A percentile compares a stretch with the other conserved stretches of the same genome.
These are phyloP conservation scores for Parmelia sp. DNA, from an alignment of 495 filamentous ascomycete genomes.

Conservation along the genomic window DNA sequence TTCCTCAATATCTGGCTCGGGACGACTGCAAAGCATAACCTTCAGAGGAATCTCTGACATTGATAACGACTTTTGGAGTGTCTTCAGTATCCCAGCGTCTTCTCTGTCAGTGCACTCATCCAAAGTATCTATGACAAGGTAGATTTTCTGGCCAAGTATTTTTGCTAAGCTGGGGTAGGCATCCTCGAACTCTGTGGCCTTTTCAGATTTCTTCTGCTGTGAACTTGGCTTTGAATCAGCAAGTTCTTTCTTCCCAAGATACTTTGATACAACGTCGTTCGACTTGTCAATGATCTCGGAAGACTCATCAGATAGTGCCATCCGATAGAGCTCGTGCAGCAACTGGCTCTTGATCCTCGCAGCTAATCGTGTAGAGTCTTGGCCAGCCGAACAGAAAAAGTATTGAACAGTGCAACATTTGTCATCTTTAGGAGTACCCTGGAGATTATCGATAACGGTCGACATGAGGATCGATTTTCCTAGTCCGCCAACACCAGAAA, in stretches of 20 bases:
- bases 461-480: conserved; percentile 6
- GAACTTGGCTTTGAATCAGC: background rate
- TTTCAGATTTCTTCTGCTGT: conserved; percentile 6
- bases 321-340: background rate
- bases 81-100: background rate
- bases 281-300: background rate
- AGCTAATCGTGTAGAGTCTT: background rate
- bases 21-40: background rate
- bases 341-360: background rate
- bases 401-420: background rate
- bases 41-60: background rate
- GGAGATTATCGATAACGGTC: background rate
- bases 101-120: background rate
- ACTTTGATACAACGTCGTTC: background rate
- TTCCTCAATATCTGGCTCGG: conserved; percentile 4
- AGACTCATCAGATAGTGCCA: background rate
- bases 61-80: background rate
- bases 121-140: conserved; percentile 4
- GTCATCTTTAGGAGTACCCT: background rate
- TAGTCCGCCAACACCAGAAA: background rate
- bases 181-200: background rate
- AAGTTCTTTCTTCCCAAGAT: background rate
- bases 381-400: conserved; percentile 1
- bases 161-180: background rate
- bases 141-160: background rate